phyloP scores from a whole-genome alignment of 352 stramenopile species.

The Globisporangium cystogenes region DNA sequence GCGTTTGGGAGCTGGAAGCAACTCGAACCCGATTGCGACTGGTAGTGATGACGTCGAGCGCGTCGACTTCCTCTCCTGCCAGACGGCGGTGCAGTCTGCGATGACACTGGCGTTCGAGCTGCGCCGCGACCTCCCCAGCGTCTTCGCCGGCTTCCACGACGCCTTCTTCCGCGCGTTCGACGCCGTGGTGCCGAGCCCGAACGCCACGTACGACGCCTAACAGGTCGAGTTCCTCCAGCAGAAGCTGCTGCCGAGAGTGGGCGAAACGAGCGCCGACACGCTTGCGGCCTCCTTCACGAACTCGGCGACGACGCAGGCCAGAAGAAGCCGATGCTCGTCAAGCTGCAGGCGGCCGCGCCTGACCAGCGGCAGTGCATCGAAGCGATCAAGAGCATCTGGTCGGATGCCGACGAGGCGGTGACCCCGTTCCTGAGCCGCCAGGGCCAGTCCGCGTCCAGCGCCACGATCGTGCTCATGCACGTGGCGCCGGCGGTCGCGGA shows the following conservation, averaged over 20 bases:
- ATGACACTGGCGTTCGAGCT: slow-evolving; percentile 37
- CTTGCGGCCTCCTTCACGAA: slow-evolving; percentile 10
- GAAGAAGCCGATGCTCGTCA: slow-evolving; percentile 45
- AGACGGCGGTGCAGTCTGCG: slow-evolving; percentile 21
- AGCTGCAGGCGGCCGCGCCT: slow-evolving; percentile 21
- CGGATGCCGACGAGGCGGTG: slow-evolving; percentile 25
- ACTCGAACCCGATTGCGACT: background rate
- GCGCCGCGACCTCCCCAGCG: slow-evolving; percentile 19
- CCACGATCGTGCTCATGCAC: slow-evolving; percentile 58
- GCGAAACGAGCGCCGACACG: slow-evolving; percentile 22
- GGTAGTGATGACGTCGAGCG: slow-evolving; percentile 8
- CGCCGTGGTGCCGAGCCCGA: slow-evolving; percentile 48
- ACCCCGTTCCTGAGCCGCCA: slow-evolving; percentile 52
- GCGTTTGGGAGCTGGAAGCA: slow-evolving; percentile 6
- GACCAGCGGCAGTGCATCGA: slow-evolving; percentile 45
- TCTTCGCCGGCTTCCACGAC: slow-evolving; percentile 50
- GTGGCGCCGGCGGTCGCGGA: slow-evolving; percentile 21
- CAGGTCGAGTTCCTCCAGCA: slow-evolving; percentile 63
- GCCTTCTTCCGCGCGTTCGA: slow-evolving; percentile 66
- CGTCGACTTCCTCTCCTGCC: slow-evolving; percentile 36
- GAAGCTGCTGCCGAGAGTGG: slow-evolving; percentile 36
- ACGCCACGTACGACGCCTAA: slow-evolving; percentile 53
- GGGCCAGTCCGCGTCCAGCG: slow-evolving; percentile 25
- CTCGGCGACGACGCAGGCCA: slow-evolving; percentile 2
- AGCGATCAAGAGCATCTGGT: slow-evolving; percentile 30